Conservation (phyloP, 768 basidiomycete species). For the Phylloporus sp. region DNA sequence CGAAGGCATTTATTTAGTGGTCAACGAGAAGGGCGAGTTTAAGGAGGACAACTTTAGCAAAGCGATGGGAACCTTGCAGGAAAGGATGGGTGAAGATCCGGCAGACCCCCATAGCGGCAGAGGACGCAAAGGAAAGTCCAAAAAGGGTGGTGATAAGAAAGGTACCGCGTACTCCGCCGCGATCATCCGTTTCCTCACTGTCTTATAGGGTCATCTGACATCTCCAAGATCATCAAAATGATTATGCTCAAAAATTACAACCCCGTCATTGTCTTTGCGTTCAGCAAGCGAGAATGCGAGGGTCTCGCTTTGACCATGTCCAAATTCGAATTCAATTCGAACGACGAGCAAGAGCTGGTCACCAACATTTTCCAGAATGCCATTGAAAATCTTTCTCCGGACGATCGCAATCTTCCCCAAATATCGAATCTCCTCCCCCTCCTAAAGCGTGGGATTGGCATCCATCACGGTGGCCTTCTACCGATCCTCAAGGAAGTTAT, state of each 20-base stretch:
- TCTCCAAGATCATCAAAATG: constrained; percentile 96
- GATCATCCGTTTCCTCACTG: constrained; percentile 1
- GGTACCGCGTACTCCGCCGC: constrained; percentile 39
- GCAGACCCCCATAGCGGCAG: constrained; percentile 81
- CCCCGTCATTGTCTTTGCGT: constrained; percentile 97
- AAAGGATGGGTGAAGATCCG: constrained; percentile 83
- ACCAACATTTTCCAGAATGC: constrained; percentile 91
- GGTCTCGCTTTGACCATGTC: constrained; percentile 83
- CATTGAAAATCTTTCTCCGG: constrained; percentile 79
- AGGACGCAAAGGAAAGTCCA: constrained; percentile 87
- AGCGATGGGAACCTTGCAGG: constrained; percentile 92
- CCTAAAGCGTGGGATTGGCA: constrained; percentile 91
- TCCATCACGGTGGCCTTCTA: constrained; percentile 96
- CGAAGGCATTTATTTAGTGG: constrained; percentile 94
- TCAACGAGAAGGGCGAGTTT: constrained; percentile 98
- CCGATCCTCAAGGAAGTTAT: constrained; percentile 99
- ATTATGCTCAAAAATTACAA: constrained; percentile 98
- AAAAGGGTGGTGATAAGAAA: constrained; percentile 90
- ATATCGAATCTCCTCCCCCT: constrained; percentile 90
- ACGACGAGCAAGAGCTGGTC: constrained; percentile 87
- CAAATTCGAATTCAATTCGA: constrained; percentile 93
- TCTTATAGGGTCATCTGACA: constrained; percentile 75
- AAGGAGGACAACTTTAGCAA: constrained; percentile 96
- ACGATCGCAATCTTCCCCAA: constrained; percentile 88
- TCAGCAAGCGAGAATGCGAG: constrained; percentile 98